phyloP scores from a whole-genome alignment of 176 grass and related monocot species.

The Alopecurus myosuroides region DNA sequence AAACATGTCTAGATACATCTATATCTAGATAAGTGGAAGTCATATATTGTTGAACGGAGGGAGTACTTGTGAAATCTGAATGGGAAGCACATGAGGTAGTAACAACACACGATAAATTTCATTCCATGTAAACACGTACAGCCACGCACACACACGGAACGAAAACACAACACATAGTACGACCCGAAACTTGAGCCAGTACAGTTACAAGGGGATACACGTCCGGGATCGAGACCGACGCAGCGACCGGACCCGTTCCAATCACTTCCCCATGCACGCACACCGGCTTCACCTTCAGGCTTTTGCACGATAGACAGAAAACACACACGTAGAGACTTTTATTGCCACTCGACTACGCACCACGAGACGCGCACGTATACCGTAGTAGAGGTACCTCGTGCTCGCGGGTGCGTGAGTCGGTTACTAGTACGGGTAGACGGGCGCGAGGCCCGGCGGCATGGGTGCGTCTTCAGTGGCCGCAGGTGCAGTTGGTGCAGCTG shows the following conservation, averaged over 20 bases:
- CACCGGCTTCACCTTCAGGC: not conserved
- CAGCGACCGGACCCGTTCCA: not conserved
- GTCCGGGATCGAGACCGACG: not conserved
- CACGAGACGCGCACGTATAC: not conserved
- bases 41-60: too few species aligned
- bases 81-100: not conserved
- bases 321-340: not conserved
- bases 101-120: slow-evolving; percentile 8
- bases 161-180: not conserved
- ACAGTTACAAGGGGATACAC: not conserved
- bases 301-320: not conserved
- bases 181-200: not conserved
- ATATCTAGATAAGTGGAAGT: too few species aligned
- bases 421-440: not conserved
- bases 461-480: slow-evolving; percentile 40
- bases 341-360: not conserved
- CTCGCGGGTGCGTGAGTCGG: not conserved
- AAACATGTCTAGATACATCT: too few species aligned
- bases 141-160: not conserved
- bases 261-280: not conserved
- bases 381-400: too few species aligned
- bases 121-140: not conserved
- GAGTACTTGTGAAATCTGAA: too few species aligned
- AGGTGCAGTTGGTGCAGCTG: slow-evolving; percentile 48
- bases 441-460: not conserved